Percentiles rank a stretch among this genome's conserved stretches.
These are phyloP conservation scores for Inonotus hispidus DNA, from an alignment of 1,284 basidiomycete species.

Conservation along the genomic window DNA sequence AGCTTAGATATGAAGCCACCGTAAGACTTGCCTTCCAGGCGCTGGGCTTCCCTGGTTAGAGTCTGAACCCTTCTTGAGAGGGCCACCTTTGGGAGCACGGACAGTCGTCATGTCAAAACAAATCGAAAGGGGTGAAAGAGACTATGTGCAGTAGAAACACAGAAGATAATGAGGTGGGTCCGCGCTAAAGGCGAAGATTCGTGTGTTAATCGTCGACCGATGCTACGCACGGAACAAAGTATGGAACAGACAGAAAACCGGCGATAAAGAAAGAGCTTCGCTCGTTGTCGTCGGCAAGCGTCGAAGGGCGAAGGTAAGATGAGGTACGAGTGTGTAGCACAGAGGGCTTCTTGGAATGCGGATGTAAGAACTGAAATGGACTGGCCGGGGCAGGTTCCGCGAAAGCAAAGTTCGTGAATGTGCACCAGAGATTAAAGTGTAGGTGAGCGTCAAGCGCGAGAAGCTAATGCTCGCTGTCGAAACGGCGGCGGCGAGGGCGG, in stretches of 20 bases:
- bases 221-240: neutral
- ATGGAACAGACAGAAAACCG: neutral
- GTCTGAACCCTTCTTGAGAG: conserved; percentile 18
- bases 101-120: conserved; percentile 18
- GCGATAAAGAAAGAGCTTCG: neutral
- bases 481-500: conserved; percentile 13
- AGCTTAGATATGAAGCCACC: neutral
- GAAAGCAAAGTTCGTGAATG: conserved; percentile 9
- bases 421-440: conserved; percentile 1
- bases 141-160: neutral
- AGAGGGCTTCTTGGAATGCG: neutral
- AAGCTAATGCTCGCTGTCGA: conserved; percentile 15
- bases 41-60: conserved; percentile 11
- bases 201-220: neutral
- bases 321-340: neutral
- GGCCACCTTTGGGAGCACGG: conserved; percentile 15
- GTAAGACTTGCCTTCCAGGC: conserved; percentile 10
- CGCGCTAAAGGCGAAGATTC: neutral
- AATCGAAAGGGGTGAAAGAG: neutral
- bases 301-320: neutral
- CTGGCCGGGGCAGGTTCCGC: conserved; percentile 15
- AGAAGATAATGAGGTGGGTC: conserved; percentile 1
- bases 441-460: conserved; percentile 3
- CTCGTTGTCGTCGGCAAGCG: conserved; percentile 3
- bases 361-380: conserved; percentile 9